Evolutionary conservation across 371 early-diverging fungal species (phyloP).

Genomic region (Neoconidiobolus thromboides): DNA sequence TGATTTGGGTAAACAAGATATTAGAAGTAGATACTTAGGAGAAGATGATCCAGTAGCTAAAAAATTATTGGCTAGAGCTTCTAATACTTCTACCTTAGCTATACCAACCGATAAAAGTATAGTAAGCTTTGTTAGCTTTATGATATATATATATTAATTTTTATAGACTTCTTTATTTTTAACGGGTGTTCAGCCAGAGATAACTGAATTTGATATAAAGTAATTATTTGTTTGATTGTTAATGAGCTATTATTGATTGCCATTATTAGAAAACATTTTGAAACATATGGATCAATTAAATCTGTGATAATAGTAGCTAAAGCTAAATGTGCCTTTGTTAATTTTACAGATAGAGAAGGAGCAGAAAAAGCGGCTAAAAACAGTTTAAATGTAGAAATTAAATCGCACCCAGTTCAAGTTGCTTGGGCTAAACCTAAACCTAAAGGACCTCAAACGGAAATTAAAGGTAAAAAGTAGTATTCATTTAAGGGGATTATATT

Average conservation of each 20-base stretch:
- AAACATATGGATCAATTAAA: slow-evolving; percentile 70
- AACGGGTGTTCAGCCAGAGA: slow-evolving; percentile 40
- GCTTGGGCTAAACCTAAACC: slow-evolving; percentile 43
- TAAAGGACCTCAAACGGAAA: slow-evolving; percentile 25
- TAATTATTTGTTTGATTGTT: slow-evolving; percentile 10
- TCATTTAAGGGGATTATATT: no score
- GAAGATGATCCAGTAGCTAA: slow-evolving; percentile 83
- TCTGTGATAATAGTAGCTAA: slow-evolving; percentile 62
- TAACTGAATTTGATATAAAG: slow-evolving; percentile 49
- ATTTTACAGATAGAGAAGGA: slow-evolving; percentile 48
- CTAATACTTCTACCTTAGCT: slow-evolving; percentile 15
- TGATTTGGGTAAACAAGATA: slow-evolving; percentile 73
- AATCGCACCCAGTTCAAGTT: slow-evolving; percentile 26
- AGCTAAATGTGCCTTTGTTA: slow-evolving; percentile 74
- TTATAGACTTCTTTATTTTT: slow-evolving; percentile 56
- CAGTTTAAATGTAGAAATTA: slow-evolving; percentile 22
- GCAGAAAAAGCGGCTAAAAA: slow-evolving; percentile 59
- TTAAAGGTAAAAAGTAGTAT: neutral
- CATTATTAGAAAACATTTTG: slow-evolving; percentile 38
- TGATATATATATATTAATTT: neutral
- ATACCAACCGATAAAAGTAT: slow-evolving; percentile 50
- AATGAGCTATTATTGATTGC: neutral
- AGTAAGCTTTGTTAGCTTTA: slow-evolving; percentile 15
- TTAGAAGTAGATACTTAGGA: slow-evolving; percentile 81
- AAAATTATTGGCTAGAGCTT: slow-evolving; percentile 45